Evolutionary conservation across 345 rosid genomes (phyloP), one percentile per base, ranked within the genome.

Genomic region (Aquilaria yunnanensis): DNA sequence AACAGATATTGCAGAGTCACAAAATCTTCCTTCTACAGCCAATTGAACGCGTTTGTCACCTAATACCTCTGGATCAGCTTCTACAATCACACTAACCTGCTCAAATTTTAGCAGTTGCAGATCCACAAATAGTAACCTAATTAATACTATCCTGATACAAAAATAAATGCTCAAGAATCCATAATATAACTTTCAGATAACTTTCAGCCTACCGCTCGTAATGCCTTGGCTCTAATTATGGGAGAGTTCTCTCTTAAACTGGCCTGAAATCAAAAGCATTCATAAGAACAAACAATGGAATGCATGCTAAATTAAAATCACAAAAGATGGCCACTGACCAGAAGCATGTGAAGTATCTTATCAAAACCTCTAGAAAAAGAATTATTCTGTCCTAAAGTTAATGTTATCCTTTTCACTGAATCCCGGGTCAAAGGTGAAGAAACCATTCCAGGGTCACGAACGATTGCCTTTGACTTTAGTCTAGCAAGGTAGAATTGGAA

Each of bases 21-120:
- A 94, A 77, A 94, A 90, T 81, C 99, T 86, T 78, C 97, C 99
- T 73, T 94, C 96, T 74, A 94, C 97, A 74, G 99, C 99, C 73
- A 83, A 65, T 72, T 94, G 99, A 60, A 94, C 96, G 64, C 88
- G 96, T 63, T 83, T 85, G 74, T 94, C 97, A 57, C 96, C 75
- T 70, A 90, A 74, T 53, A 94, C 99, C 83, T 88, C 99, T 37
- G 99, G 97, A 75, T 94, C 99, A 71, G 84, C 85, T 82, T 94
- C 99, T 60, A 94, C 99, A 69, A 90, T 91, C 61, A 87, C 84
- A 78, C 99, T 91, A 54, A 90, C 97, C 99, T 94, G 87, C 74
- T 74, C 71, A 62, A 76, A 74, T 65, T 37, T 70, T 30, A 77
- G 59, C 69, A 69, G 54, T 59, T 48, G 34, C 31, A 55, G 52